A percentile compares a stretch with the other conserved stretches of the same genome.
Conservation (phyloP, 148 eudicot species). For the Persicaria tinctoria region DNA sequence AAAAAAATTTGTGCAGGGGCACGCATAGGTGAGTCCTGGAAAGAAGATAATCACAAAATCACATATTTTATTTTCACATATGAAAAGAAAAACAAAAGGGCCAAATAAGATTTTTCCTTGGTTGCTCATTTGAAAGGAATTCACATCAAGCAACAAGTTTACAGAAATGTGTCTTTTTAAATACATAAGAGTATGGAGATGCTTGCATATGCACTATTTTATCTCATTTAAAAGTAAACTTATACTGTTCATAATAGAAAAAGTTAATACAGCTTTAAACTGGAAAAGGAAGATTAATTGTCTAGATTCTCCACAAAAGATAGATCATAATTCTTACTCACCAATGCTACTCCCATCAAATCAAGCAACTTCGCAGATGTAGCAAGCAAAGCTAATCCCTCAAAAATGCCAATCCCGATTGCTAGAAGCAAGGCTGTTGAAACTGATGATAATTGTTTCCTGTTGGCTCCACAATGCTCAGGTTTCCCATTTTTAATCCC, state of each 20-base stretch:
- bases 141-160: not conserved
- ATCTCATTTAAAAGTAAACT: not conserved
- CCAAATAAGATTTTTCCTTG: not conserved
- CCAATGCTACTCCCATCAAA: constrained; percentile 76
- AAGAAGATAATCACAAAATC: not conserved
- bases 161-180: not conserved
- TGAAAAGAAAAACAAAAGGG: not conserved
- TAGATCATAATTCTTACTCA: constrained; percentile 23
- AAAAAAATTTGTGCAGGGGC: constrained; percentile 64
- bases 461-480: constrained; percentile 21
- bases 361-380: constrained; percentile 77
- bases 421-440: constrained; percentile 83
- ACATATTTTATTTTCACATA: not conserved
- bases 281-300: not conserved
- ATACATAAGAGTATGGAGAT: not conserved
- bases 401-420: constrained; percentile 70
- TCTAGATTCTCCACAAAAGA: not conserved
- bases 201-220: not conserved
- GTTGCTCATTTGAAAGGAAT: too few relatives aligned
- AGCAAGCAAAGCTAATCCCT: constrained; percentile 66
- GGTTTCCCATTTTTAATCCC: constrained; percentile 28
- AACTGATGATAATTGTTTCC: constrained; percentile 82
- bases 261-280: not conserved
- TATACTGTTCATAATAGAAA: not conserved
- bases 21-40: constrained; percentile 81